phyloP scores from a whole-genome alignment of 2,329 filamentous ascomycete genomes.

The Penicillium expansum region DNA sequence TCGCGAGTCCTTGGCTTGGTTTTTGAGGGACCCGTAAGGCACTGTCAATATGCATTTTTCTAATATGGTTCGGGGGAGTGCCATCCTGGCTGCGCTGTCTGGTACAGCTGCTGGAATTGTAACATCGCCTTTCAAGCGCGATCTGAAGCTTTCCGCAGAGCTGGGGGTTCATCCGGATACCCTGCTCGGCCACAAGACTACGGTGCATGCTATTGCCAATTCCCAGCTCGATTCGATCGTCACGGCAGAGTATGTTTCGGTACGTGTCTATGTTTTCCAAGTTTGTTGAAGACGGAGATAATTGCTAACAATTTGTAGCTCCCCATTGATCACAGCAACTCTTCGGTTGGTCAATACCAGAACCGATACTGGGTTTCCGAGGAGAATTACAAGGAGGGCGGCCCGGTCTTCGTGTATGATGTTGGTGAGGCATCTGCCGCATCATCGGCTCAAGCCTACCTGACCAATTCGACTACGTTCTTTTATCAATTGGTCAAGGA shows the following conservation, averaged over 20 bases:
- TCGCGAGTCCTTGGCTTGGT: not conserved
- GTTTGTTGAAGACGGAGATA: not conserved
- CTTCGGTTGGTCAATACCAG: conserved; percentile 49
- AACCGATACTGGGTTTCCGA: conserved; percentile 57
- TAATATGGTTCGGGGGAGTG: not conserved
- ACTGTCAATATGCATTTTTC: conserved; percentile 11
- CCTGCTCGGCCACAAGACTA: conserved; percentile 8
- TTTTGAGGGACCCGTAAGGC: not conserved
- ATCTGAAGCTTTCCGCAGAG: conserved; percentile 20
- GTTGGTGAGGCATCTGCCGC: conserved; percentile 47
- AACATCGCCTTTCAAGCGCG: conserved; percentile 8
- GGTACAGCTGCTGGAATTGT: not conserved
- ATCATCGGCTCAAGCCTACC: conserved; percentile 39
- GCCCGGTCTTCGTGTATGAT: conserved; percentile 52
- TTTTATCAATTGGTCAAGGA: conserved; percentile 35
- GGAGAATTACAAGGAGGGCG: conserved; percentile 57
- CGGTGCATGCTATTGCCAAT: conserved; percentile 3
- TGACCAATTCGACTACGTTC: conserved; percentile 31
- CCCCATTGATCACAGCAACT: conserved; percentile 35
- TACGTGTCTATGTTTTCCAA: not conserved
- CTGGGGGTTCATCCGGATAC: conserved; percentile 16
- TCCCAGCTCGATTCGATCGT: not conserved
- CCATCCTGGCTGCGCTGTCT: conserved; percentile 10
- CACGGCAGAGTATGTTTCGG: conserved; percentile 8
- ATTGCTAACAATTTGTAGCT: conserved; percentile 21